Percentiles rank a stretch among this genome's conserved stretches.
phyloP scores from a whole-genome alignment of 257 asterid species.

The Gardenia jasminoides region DNA sequence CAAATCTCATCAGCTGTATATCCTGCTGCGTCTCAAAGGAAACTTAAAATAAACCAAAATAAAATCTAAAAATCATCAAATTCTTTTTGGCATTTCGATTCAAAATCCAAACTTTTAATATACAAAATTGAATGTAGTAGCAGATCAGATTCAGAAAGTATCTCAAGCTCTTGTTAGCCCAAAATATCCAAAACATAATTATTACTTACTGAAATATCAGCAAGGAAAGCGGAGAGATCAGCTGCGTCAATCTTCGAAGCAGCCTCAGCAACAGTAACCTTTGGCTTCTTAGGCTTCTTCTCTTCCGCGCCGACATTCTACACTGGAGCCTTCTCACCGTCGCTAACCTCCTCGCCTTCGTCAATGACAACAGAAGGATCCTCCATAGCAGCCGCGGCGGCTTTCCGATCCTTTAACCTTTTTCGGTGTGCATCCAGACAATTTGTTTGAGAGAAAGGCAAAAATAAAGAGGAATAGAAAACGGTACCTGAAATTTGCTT shows the following conservation, averaged over 20 bases:
- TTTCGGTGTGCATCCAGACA: no score
- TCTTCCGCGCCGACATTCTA: conserved; percentile 26
- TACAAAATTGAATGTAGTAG: no score
- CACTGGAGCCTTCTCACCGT: conserved; percentile 9
- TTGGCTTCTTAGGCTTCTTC: conserved; percentile 44
- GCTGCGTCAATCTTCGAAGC: conserved; percentile 40
- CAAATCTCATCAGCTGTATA: conserved; percentile 46
- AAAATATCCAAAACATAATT: no score
- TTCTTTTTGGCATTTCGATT: no score
- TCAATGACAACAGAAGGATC: neutral
- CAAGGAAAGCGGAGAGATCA: conserved; percentile 36
- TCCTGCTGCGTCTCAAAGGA: conserved; percentile 38
- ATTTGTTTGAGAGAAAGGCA: no score
- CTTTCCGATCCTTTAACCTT: conserved; percentile 22
- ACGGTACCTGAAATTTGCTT: no score
- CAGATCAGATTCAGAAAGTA: no score
- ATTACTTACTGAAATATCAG: conserved; percentile 36
- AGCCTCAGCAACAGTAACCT: conserved; percentile 43
- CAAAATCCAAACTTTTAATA: no score
- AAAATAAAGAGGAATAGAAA: no score
- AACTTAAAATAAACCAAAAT: no score
- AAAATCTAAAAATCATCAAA: no score
- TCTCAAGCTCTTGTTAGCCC: no score
- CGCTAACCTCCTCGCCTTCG: conserved; percentile 22
- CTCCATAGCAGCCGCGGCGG: conserved; percentile 12